A percentile compares a stretch with the other conserved stretches of the same genome.
Evolutionary conservation across 75 land plant species (phyloP).

Genomic region (Gnetum montanum): DNA sequence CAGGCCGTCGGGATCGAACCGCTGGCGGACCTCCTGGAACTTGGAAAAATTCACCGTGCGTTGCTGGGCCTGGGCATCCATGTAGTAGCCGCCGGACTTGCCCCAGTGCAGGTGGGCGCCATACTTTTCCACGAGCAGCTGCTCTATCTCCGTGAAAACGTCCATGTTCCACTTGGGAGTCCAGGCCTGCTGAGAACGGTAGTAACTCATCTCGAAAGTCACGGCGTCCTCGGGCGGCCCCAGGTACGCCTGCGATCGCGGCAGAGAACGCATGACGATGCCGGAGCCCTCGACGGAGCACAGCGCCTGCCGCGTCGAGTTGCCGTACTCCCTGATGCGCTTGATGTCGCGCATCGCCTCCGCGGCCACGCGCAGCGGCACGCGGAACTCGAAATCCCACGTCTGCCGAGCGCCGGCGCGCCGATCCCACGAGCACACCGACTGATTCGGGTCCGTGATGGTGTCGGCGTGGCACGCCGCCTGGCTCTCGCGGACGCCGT

Average conservation of each 20-base stretch:
- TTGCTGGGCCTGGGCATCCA: conserved; percentile 4
- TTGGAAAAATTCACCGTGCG: not conserved
- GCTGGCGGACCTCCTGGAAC: conserved; percentile 14
- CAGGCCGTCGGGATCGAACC: conserved; percentile 21
- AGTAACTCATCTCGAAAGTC: conserved; percentile 16
- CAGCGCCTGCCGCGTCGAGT: not conserved
- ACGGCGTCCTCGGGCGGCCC: conserved; percentile 11
- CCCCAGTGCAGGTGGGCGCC: conserved; percentile 30
- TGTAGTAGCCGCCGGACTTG: conserved; percentile 17
- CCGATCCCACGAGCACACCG: not conserved
- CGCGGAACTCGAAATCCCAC: not conserved
- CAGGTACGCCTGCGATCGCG: not conserved
- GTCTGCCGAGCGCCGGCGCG: not conserved
- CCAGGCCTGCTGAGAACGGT: conserved; percentile 2
- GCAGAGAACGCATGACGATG: not conserved
- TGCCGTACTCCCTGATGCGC: conserved; percentile 4
- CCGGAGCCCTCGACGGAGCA: not conserved
- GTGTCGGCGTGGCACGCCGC: not conserved
- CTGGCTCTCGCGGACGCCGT: not conserved
- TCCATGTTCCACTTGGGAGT: conserved; percentile 15
- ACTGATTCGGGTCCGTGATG: not conserved
- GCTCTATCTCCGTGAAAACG: conserved; percentile 30
- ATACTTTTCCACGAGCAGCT: conserved; percentile 24
- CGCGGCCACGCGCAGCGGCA: too few relatives aligned
- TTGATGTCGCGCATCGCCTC: not conserved